Conservation (phyloP, 1,284 basidiomycete genomes). For the Sanguinoderma infundibulare region DNA sequence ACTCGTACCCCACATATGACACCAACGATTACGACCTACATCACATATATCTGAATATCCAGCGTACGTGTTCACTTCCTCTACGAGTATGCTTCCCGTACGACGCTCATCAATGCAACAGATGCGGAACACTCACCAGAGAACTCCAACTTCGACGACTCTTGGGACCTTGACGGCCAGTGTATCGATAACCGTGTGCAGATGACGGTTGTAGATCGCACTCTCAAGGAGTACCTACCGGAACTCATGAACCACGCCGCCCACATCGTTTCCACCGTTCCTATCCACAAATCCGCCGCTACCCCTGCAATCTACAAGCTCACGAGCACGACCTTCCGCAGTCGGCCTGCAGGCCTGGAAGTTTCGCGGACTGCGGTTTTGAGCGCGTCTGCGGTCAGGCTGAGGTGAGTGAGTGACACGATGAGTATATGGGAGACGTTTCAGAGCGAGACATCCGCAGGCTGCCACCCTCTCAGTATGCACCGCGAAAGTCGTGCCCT, state of each 20-base stretch:
- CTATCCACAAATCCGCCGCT: slow-evolving; percentile 19
- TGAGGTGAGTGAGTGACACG: no score
- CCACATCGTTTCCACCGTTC: slow-evolving; percentile 31
- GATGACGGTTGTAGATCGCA: neutral
- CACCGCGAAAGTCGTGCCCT: no score
- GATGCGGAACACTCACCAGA: slow-evolving; percentile 27
- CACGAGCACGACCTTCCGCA: slow-evolving; percentile 30
- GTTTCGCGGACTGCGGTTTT: no score
- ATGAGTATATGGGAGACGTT: no score
- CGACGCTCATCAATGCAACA: neutral
- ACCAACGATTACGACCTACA: slow-evolving; percentile 17
- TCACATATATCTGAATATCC: slow-evolving; percentile 31
- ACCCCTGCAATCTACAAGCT: slow-evolving; percentile 19
- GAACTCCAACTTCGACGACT: slow-evolving; percentile 26
- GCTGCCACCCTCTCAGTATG: no score
- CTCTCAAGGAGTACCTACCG: slow-evolving; percentile 24
- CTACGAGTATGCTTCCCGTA: neutral
- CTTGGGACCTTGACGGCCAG: slow-evolving; percentile 20
- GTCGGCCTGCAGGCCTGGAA: no score
- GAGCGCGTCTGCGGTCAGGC: no score
- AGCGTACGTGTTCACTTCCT: slow-evolving; percentile 22
- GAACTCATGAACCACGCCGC: slow-evolving; percentile 21
- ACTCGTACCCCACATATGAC: neutral
- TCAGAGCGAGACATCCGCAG: no score
- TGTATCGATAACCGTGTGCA: slow-evolving; percentile 20